Evolutionary conservation across 176 grass and related monocot species (phyloP), one percentile per base, ranked within the genome.

Genomic region (Ananas comosus): DNA sequence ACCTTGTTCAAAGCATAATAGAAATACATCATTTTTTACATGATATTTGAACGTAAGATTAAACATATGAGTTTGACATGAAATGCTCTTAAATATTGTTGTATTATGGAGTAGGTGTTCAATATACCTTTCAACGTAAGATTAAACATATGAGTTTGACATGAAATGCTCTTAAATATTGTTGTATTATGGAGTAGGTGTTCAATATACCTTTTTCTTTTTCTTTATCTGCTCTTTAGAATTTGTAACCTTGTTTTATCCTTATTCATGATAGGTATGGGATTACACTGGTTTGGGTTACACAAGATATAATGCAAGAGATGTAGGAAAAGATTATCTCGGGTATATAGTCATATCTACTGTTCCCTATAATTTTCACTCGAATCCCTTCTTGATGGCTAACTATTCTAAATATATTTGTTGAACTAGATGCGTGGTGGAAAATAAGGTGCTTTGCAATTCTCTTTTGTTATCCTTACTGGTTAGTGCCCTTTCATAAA

Each of bases 381-480:
- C 1, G 19, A 48, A 49, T 49, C 4, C 6, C 18, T 74, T 24
- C n/a, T 23, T 63, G 63, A 77, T 1, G 51, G 12, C 0, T 71
- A 63, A 59, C 25, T n/a, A 69, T 49, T 16, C 53, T 0, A 12
- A 67, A 78, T 80, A 13, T 67, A 13, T 63, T 56, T 70, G 6
- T 27, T 66, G 68, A 18, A 80, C 66, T 85, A 99, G 94, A 78
- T 99, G 89, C 57, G 89, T 93, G 61, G 94, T 99, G 82, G 94
- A 99, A 72, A 99, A 99, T 80, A 99, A 93, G 69, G 94, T 99
- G 74, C 94, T 99, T 74, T 99, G 89, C 75, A 93, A 88, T 59
- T 99, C 87, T 12, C 78, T 99, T 68, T 54, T 99, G 70, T 53
- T 93, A 68, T 64, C 63, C 19, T 82, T 99, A 86, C 85, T 88